Percentiles rank a stretch among this genome's conserved stretches.
These are phyloP conservation scores for Allomyces javanicus DNA, from an alignment of 192 early-diverging fungal genomes.

Conservation along the genomic window DNA sequence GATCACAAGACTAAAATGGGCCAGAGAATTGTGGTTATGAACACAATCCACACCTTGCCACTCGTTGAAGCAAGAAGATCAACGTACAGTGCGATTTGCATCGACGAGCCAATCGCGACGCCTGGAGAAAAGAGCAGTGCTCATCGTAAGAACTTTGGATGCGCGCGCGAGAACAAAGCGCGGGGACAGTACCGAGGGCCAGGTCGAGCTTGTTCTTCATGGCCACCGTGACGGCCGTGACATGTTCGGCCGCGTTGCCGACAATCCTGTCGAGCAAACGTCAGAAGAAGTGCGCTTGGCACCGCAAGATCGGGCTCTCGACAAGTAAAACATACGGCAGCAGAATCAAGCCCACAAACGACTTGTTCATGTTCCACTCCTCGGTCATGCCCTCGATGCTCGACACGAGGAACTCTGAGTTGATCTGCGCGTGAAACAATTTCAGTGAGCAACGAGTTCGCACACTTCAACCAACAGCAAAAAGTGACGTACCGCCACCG, in stretches of 20 bases:
- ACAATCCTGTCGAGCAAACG: not conserved
- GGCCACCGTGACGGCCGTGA: constrained; percentile 64
- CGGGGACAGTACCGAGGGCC: constrained; percentile 41
- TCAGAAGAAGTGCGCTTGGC: too few relatives aligned
- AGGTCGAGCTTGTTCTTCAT: constrained; percentile 79
- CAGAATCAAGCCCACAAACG: constrained; percentile 83
- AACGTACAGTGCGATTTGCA: constrained; percentile 56
- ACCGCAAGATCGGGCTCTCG: too few relatives aligned
- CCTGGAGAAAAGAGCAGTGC: too few relatives aligned
- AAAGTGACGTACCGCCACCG: constrained; percentile 62
- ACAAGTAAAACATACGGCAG: constrained; percentile 48
- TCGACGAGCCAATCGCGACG: constrained; percentile 38
- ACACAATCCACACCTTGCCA: too few relatives aligned
- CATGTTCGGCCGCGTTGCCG: constrained; percentile 36
- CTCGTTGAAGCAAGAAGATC: too few relatives aligned
- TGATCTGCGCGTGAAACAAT: constrained; percentile 5
- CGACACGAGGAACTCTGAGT: not conserved
- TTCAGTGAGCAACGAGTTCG: constrained; percentile 19
- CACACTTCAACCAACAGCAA: constrained; percentile 19
- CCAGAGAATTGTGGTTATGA: too few relatives aligned
- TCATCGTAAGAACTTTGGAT: too few relatives aligned
- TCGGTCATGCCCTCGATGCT: constrained; percentile 47
- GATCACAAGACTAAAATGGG: too few relatives aligned
- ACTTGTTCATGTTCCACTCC: constrained; percentile 43
- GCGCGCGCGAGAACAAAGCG: too few relatives aligned